Conservation (phyloP, 2,329 filamentous ascomycete genomes). For the Colletotrichum incanum region DNA sequence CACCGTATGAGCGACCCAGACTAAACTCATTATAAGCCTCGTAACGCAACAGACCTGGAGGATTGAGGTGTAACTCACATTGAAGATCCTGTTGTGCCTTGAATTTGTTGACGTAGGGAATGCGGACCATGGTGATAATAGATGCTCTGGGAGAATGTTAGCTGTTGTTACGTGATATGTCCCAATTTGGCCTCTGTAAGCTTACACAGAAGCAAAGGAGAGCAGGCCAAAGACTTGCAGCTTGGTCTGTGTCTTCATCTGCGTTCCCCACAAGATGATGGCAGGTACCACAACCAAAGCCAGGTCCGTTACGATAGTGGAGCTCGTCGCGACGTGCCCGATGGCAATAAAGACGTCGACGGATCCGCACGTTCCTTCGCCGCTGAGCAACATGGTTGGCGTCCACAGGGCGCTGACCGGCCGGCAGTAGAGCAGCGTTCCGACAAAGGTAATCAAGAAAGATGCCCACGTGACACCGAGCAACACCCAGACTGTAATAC, state of each 20-base stretch:
- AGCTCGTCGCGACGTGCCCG: conserved; percentile 50
- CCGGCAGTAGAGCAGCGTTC: conserved; percentile 50
- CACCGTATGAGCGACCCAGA: conserved; percentile 44
- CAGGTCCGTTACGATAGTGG: conserved; percentile 53
- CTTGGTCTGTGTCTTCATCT: conserved; percentile 50
- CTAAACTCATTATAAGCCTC: conserved; percentile 12
- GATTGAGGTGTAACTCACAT: not conserved
- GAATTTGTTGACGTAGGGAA: conserved; percentile 46
- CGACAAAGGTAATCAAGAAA: conserved; percentile 52
- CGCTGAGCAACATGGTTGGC: conserved; percentile 50
- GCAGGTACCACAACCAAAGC: conserved; percentile 52
- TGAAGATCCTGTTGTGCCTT: conserved; percentile 42
- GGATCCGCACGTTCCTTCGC: conserved; percentile 40
- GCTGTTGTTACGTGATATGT: not conserved
- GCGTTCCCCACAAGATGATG: conserved; percentile 52
- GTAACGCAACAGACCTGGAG: not conserved
- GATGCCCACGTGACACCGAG: conserved; percentile 47
- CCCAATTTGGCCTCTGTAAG: not conserved
- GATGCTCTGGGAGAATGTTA: conserved; percentile 36
- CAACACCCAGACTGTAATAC: conserved; percentile 45
- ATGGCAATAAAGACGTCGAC: conserved; percentile 47
- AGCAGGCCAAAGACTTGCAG: conserved; percentile 45
- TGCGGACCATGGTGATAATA: conserved; percentile 47
- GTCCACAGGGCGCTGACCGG: conserved; percentile 52
- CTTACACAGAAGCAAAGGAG: conserved; percentile 46